Evolutionary conservation across 768 basidiomycete genomes (phyloP), one percentile per base, ranked within the genome.

Genomic region (Cyathus striatus): DNA sequence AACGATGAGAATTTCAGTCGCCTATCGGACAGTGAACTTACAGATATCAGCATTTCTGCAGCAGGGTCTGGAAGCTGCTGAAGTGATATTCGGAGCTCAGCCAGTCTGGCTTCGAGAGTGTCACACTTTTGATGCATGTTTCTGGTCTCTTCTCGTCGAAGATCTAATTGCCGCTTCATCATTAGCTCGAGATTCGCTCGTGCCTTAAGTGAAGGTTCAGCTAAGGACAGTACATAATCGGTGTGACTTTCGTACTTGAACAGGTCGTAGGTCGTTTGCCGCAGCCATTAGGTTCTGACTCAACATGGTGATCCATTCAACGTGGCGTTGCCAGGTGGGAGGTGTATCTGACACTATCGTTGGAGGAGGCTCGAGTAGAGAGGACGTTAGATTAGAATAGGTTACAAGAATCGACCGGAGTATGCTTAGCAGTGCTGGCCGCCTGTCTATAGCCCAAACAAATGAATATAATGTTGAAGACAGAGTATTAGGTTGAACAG

Each of bases 221-320:
- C 41, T 39, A 16, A 24, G 27, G 43, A 46, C 23, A 21, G 20
- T 40, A 40, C n/a, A 16, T 17, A 22, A 46, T 27, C 38, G 24
- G n/a, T 22, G 5, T 20, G 27, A 34, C 24, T 35, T 13, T 36
- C 42, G 33, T 49, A 83, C 90, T 75, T 94, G 91, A 4, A 92
- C 86, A 1, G 90, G 91, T 20, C 92, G 78, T 40, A 94, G 64
- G 53, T 92, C 90, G 55, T 95, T 95, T 26, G 87, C 88, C 14
- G 88, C 86, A 12, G 84, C 87, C 79, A 93, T 89, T 44, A 95
- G 73, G 59, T 94, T 95, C 59, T 90, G 86, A 5, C 80, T 80
- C 41, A 91, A 75, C 2, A 87, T 69, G 9, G 75, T 80, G 41
- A 93, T 84, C 86, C 90, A 90, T 55, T 90, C 86, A 2, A 86